Evolutionary conservation across 2,329 filamentous ascomycete genomes (phyloP).

Genomic region (Sclerotinia nivalis): DNA sequence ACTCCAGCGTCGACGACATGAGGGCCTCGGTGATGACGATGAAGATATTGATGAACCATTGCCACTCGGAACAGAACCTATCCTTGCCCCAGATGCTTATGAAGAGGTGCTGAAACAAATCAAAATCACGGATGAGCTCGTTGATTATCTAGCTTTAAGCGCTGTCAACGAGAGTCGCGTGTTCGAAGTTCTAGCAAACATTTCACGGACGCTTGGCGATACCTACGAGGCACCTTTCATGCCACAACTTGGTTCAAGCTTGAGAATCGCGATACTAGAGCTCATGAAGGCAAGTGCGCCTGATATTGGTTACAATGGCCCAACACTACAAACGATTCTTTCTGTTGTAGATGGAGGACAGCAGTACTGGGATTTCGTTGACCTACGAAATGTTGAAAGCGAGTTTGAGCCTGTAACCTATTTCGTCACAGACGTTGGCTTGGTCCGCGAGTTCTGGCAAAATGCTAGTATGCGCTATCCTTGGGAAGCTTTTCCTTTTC

Average conservation of each 20-base stretch:
- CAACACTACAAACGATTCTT: conserved; percentile 41
- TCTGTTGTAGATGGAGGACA: conserved; percentile 37
- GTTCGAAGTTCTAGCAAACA: conserved; percentile 49
- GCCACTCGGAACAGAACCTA: conserved; percentile 49
- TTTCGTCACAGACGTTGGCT: conserved; percentile 48
- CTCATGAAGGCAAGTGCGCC: conserved; percentile 39
- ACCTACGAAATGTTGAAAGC: conserved; percentile 44
- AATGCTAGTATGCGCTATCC: conserved; percentile 78
- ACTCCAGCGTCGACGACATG: conserved; percentile 19
- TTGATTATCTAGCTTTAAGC: conserved; percentile 49
- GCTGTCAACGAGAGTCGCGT: conserved; percentile 50
- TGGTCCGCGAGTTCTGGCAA: conserved; percentile 53
- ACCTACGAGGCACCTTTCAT: conserved; percentile 44
- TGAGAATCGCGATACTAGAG: conserved; percentile 42
- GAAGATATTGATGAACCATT: conserved; percentile 53
- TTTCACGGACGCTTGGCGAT: conserved; percentile 48
- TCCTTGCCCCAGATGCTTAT: conserved; percentile 32
- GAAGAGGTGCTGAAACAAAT: conserved; percentile 51
- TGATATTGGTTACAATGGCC: conserved; percentile 41
- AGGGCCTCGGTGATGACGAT: conserved; percentile 16
- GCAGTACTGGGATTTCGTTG: conserved; percentile 40
- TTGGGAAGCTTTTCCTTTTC: conserved; percentile 78
- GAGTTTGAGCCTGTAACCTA: conserved; percentile 48
- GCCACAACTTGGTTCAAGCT: conserved; percentile 41
- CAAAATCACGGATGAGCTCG: conserved; percentile 44